Conservation (phyloP, 2,329 filamentous ascomycete genomes). For the Lachnellula suecica region DNA sequence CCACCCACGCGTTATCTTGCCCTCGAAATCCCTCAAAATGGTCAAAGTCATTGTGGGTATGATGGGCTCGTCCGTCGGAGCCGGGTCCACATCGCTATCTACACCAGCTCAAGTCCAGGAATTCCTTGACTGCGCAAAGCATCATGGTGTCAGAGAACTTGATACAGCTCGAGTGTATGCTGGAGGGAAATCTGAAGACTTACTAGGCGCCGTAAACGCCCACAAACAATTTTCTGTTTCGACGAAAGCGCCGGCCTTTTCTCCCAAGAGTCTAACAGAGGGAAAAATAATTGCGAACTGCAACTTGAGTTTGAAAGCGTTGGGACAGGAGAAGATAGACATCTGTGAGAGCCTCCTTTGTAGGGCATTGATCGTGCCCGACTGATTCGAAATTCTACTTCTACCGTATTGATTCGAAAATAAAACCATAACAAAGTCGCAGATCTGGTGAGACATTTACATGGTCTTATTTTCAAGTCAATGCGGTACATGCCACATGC, state of each 20-base stretch:
- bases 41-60: conserved; percentile 8
- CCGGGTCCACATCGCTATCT: conserved; percentile 1
- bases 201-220: conserved; percentile 1
- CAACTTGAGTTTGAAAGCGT: conserved; percentile 1
- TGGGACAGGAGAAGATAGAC: conserved; percentile 24
- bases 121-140: conserved; percentile 1
- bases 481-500: too few relatives aligned
- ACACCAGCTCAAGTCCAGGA: background rate
- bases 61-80: conserved; percentile 5
- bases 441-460: too few relatives aligned
- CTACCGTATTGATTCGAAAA: too few relatives aligned
- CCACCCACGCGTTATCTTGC: background rate
- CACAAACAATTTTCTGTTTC: conserved; percentile 4
- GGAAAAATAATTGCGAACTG: conserved; percentile 6
- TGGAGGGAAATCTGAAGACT: background rate
- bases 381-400: too few relatives aligned
- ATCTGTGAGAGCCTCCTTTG: conserved; percentile 27
- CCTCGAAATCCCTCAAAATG: background rate
- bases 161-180: conserved; percentile 8
- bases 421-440: too few relatives aligned
- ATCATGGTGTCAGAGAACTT: background rate
- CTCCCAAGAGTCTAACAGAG: background rate
- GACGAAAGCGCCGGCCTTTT: conserved; percentile 7
- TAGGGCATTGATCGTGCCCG: too few relatives aligned
- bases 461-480: too few relatives aligned